Conservation (phyloP, 2,329 filamentous ascomycete genomes). For the Colletotrichum shisoi region DNA sequence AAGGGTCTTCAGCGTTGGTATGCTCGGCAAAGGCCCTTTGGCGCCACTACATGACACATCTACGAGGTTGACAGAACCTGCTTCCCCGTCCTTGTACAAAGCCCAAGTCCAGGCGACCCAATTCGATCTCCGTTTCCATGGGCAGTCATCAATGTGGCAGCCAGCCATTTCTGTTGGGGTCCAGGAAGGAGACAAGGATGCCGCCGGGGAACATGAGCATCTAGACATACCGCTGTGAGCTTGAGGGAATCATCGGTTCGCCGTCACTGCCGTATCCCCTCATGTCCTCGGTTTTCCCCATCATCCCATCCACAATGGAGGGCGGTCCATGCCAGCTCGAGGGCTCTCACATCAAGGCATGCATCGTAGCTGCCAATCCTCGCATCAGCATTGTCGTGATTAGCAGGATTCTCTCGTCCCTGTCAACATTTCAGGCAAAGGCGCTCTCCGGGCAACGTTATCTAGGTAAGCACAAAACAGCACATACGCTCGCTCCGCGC, state of each 20-base stretch:
- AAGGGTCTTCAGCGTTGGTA: conserved; percentile 4
- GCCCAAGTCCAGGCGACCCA: conserved; percentile 21
- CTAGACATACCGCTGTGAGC: conserved; percentile 13
- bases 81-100: conserved; percentile 16
- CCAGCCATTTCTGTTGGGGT: conserved; percentile 7
- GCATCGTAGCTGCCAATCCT: no score
- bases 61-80: neutral
- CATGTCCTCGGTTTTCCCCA: neutral
- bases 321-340: no score
- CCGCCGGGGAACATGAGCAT: neutral
- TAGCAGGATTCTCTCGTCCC: no score
- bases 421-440: no score
- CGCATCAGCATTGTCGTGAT: no score
- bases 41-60: neutral
- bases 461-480: no score
- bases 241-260: conserved; percentile 2
- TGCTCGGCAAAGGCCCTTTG: conserved; percentile 2
- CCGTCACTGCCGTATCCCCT: neutral
- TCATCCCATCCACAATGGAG: neutral
- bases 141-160: conserved; percentile 34
- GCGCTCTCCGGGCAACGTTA: no score
- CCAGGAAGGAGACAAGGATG: conserved; percentile 4
- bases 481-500: neutral
- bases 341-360: no score
- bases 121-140: conserved; percentile 27